Conservation (phyloP, 139 green algal species). For the Monoraphidium neglectum region DNA sequence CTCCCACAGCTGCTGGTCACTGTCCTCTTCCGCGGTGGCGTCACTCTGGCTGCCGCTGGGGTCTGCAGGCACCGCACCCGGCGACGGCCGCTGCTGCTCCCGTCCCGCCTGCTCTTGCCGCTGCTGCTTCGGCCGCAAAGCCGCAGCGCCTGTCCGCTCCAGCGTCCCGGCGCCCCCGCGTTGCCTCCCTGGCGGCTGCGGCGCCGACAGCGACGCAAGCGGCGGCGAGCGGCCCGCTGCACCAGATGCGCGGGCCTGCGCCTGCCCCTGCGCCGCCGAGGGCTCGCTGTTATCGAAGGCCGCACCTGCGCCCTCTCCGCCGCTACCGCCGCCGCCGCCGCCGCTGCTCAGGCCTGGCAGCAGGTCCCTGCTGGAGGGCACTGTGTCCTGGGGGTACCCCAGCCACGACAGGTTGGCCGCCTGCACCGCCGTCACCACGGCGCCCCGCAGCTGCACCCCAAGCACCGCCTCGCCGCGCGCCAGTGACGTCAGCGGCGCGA, state of each 20-base stretch:
- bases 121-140: neutral
- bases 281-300: too few species aligned
- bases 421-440: slow-evolving; percentile 63
- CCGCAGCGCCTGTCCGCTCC: too few species aligned
- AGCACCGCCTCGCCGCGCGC: slow-evolving; percentile 17
- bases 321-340: neutral
- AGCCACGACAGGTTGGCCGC: slow-evolving; percentile 79
- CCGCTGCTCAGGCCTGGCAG: slow-evolving; percentile 56
- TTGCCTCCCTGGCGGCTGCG: too few species aligned
- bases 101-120: neutral
- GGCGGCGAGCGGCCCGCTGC: neutral
- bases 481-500: slow-evolving; percentile 17
- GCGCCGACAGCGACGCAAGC: too few species aligned
- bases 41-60: too few species aligned
- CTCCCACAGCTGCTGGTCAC: neutral
- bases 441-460: neutral
- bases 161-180: too few species aligned
- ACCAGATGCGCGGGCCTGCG: too few species aligned
- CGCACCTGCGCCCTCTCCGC: neutral
- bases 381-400: slow-evolving; percentile 85
- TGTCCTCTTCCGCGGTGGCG: neutral
- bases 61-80: too few species aligned
- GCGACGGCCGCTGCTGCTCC: too few species aligned
- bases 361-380: slow-evolving; percentile 58
- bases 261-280: too few species aligned